A percentile compares a stretch with the other conserved stretches of the same genome.
Conservation (phyloP, 129 eudicot genomes). For the Chrysanthemum lavandulifolium region DNA sequence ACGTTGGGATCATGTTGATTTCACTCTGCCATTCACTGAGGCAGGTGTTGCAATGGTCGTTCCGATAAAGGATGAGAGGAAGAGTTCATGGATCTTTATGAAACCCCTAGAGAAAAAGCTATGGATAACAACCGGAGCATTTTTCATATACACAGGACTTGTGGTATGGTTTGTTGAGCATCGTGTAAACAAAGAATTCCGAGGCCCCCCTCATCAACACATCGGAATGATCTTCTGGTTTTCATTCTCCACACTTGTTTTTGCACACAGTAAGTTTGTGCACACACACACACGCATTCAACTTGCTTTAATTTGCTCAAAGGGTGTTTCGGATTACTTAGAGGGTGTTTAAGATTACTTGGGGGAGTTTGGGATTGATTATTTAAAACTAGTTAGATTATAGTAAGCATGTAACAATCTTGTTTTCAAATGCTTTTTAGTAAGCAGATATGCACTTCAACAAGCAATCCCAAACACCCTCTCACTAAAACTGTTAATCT, state of each 20-base stretch:
- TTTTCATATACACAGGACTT: conserved; percentile 7
- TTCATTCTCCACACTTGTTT: conserved; percentile 11
- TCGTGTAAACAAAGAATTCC: conserved; percentile 11
- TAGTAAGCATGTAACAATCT: too few relatives aligned
- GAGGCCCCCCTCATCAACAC: neutral
- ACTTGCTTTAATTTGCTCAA: too few relatives aligned
- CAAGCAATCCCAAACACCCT: neutral
- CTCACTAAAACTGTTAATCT: neutral
- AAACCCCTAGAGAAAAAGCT: neutral
- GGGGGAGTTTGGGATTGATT: too few relatives aligned
- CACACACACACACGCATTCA: neutral
- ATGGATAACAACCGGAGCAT: conserved; percentile 10
- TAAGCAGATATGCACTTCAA: too few relatives aligned
- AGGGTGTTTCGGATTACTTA: too few relatives aligned
- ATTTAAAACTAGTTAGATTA: too few relatives aligned
- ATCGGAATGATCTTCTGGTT: conserved; percentile 9
- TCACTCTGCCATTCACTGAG: neutral
- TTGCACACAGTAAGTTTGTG: conserved; percentile 1
- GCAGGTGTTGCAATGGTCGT: neutral
- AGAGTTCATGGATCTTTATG: neutral
- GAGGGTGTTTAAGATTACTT: too few relatives aligned
- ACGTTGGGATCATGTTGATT: neutral
- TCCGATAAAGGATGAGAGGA: conserved; percentile 7
- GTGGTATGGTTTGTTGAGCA: conserved; percentile 6
- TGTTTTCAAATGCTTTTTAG: too few relatives aligned